These are phyloP conservation scores for Aspergillus asperescens DNA, from an alignment of 495 filamentous ascomycete genomes.

Conservation along the genomic window DNA sequence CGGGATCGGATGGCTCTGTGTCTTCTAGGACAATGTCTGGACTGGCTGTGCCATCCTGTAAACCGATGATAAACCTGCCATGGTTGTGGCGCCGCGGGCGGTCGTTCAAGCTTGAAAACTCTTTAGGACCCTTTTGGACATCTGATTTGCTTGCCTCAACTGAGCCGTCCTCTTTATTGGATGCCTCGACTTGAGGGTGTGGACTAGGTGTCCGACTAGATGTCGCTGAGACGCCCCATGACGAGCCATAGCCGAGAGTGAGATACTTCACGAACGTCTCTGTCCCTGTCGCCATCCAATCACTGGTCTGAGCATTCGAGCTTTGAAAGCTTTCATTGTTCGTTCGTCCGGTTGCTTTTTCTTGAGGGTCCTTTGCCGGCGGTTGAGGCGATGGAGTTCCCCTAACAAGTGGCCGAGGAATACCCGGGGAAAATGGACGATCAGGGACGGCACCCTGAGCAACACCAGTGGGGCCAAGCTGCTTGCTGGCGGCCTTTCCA, in stretches of 20 bases:
- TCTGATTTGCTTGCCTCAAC: neutral
- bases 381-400: constrained; percentile 24
- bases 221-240: constrained; percentile 45
- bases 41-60: constrained; percentile 57
- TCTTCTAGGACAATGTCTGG: constrained; percentile 23
- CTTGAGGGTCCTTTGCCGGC: constrained; percentile 15
- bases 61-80: constrained; percentile 68
- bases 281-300: constrained; percentile 29
- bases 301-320: constrained; percentile 20
- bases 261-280: constrained; percentile 55
- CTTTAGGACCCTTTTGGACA: neutral
- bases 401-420: constrained; percentile 42
- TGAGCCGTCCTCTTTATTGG: constrained; percentile 15
- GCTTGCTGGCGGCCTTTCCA: constrained; percentile 6
- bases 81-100: constrained; percentile 7
- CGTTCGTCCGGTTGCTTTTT: constrained; percentile 9
- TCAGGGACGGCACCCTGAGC: constrained; percentile 22
- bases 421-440: constrained; percentile 33
- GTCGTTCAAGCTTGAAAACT: neutral
- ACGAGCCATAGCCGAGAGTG: constrained; percentile 57
- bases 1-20: constrained; percentile 16
- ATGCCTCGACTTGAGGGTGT: constrained; percentile 19
- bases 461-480: neutral
- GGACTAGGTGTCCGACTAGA: constrained; percentile 19
- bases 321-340: constrained; percentile 17